phyloP scores from a whole-genome alignment of 1,284 basidiomycete genomes.

The Cerioporus squamosus region DNA sequence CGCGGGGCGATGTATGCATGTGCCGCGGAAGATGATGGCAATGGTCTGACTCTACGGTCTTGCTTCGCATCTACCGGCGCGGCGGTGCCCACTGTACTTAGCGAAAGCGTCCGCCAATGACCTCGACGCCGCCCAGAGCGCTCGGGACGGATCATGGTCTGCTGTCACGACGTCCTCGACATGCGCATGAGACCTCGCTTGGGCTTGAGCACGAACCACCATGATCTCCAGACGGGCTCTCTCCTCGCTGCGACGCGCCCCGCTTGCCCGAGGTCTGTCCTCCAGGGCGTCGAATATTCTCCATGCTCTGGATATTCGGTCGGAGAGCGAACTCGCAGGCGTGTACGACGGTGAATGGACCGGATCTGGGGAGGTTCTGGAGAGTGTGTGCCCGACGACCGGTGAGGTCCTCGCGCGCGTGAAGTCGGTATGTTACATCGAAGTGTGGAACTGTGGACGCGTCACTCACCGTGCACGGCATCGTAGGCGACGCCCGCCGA shows the following conservation, averaged over 20 bases:
- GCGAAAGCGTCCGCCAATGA: not conserved
- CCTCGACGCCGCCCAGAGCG: conserved; percentile 1
- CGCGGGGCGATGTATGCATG: not conserved
- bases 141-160: conserved; percentile 12
- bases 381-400: conserved; percentile 76
- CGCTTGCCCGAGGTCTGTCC: conserved; percentile 46
- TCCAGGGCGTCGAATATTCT: conserved; percentile 68
- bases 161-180: not conserved
- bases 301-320: conserved; percentile 62
- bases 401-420: conserved; percentile 76
- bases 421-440: conserved; percentile 53
- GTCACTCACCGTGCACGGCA: not conserved
- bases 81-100: too few relatives aligned
- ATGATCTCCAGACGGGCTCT: conserved; percentile 21
- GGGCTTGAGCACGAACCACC: conserved; percentile 9
- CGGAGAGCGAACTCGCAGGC: conserved; percentile 54
- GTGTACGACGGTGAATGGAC: conserved; percentile 82
- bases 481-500: conserved; percentile 69
- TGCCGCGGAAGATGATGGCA: too few relatives aligned
- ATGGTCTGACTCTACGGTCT: too few relatives aligned
- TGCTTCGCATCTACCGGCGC: too few relatives aligned
- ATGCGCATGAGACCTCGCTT: not conserved
- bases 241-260: conserved; percentile 16
- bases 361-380: conserved; percentile 72
- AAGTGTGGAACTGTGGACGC: not conserved